Conservation (phyloP, 306 rosid species). For the Echinosophora koreensis region DNA sequence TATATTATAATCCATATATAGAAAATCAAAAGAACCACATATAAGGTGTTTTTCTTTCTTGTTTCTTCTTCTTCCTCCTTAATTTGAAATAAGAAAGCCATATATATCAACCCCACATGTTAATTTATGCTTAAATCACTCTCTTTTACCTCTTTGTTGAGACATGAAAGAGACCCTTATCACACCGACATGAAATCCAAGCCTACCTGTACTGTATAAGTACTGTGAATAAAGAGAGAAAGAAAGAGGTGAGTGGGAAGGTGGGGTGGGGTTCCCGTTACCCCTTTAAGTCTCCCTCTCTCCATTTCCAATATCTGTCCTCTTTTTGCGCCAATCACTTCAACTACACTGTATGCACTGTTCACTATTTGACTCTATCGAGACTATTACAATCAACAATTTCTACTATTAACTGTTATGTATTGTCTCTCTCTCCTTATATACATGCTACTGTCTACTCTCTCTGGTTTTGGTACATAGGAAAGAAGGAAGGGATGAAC, state of each 20-base stretch:
- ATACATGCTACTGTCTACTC: too few relatives aligned
- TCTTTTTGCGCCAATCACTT: conserved; percentile 32
- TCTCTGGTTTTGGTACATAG: conserved; percentile 19
- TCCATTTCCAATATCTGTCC: neutral
- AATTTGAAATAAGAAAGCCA: neutral
- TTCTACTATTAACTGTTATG: too few relatives aligned
- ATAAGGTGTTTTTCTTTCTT: neutral
- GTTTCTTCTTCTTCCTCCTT: too few relatives aligned
- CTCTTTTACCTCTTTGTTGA: neutral
- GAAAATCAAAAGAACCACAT: neutral
- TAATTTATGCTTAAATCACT: neutral
- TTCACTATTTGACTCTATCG: conserved; percentile 31
- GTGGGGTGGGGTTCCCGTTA: conserved; percentile 48
- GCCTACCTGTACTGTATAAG: conserved; percentile 30
- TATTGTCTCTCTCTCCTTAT: too few relatives aligned
- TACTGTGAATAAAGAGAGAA: conserved; percentile 39
- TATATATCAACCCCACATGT: neutral
- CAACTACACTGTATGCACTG: conserved; percentile 55
- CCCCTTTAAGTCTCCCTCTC: conserved; percentile 28
- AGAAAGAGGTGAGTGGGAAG: conserved; percentile 20
- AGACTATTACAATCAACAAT: neutral
- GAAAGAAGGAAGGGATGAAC: conserved; percentile 20
- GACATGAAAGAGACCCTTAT: conserved; percentile 20
- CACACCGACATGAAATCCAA: conserved; percentile 27
- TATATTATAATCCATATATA: conserved; percentile 5